Evolutionary conservation across 2,329 filamentous ascomycete genomes (phyloP), one percentile per base, ranked within the genome.

Genomic region (Aspergillus quadrilineatus): DNA sequence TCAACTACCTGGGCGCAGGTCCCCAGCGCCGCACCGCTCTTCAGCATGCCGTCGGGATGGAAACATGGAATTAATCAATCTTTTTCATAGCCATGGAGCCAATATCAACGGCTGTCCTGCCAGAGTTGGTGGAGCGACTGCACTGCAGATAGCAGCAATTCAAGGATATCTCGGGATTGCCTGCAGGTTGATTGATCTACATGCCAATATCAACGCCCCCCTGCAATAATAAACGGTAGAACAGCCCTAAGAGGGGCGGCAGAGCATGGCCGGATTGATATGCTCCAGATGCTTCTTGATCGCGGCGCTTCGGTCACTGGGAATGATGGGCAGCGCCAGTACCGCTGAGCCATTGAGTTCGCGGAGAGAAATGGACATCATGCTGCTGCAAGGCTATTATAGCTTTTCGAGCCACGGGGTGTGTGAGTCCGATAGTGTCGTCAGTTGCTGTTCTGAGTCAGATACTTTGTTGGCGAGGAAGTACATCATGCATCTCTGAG

Each of bases 171-270:
- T 69, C 22, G 61, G 62, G 1, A 67, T 67, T n/a, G 58, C 62
- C 2, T 41, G 45, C 2, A 55, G 22, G 7, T 54, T 69, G 9
- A 42, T 69, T 9, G 60, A 65, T 4, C 46, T 56, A 9, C 61
- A 57, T 6, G 65, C 65, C 30, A 58, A 66, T 34, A 39, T 67
- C 34, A 63, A 69, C 53, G 65, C 62, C 43, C 29, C 0, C 36
- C 55, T 4, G 62, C 65, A 26, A 26, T 17, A 10, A 7, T 42
- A 0, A 53, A 65, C 3, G 69, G 69, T 29, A 50, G 63, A 26
- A 68, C 69, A 1, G 66, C 69, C 4, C 50, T 71, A 4, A 60
- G 67, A 50, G 69, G 62, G 7, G 67, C 69, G 4, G 65, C 69
- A 36, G 65, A 70, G 47, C 43, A 64, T 12, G 69, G 68, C 26